Evolutionary conservation across 495 filamentous ascomycete genomes (phyloP).

Genomic region (Aspergillus wentii): DNA sequence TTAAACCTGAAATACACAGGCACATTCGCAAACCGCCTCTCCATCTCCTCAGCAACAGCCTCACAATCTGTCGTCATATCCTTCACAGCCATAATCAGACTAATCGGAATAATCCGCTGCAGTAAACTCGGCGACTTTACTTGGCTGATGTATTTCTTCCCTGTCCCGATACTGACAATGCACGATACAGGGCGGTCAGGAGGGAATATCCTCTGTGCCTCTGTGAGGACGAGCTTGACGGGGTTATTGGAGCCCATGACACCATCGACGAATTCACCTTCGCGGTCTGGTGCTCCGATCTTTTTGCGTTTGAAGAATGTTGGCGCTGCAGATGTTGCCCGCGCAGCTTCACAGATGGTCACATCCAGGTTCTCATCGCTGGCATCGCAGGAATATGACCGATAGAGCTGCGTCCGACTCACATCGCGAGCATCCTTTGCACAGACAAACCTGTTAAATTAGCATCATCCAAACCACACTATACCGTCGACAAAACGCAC

Average conservation of each 20-base stretch:
- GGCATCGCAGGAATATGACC: not conserved
- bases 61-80: not conserved
- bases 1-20: constrained; percentile 40
- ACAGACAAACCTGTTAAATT: not conserved
- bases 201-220: not conserved
- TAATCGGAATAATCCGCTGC: not conserved
- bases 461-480: not conserved
- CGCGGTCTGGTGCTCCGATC: not conserved
- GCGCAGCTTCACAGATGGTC: constrained; percentile 42
- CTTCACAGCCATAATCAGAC: not conserved
- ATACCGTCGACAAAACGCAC: not conserved
- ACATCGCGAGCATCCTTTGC: not conserved
- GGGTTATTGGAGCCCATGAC: not conserved
- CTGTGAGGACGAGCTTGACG: not conserved
- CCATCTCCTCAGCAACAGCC: not conserved
- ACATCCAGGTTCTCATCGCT: not conserved
- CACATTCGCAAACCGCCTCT: not conserved
- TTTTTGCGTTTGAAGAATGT: constrained; percentile 32
- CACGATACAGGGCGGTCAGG: not conserved
- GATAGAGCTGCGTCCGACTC: not conserved
- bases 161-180: not conserved
- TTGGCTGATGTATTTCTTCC: not conserved
- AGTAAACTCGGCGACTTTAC: not conserved
- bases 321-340: constrained; percentile 45
- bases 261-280: not conserved